Percentiles rank a stretch among this genome's conserved stretches.
These are phyloP conservation scores for Zangia roseola DNA, from an alignment of 768 basidiomycete species.

Conservation along the genomic window DNA sequence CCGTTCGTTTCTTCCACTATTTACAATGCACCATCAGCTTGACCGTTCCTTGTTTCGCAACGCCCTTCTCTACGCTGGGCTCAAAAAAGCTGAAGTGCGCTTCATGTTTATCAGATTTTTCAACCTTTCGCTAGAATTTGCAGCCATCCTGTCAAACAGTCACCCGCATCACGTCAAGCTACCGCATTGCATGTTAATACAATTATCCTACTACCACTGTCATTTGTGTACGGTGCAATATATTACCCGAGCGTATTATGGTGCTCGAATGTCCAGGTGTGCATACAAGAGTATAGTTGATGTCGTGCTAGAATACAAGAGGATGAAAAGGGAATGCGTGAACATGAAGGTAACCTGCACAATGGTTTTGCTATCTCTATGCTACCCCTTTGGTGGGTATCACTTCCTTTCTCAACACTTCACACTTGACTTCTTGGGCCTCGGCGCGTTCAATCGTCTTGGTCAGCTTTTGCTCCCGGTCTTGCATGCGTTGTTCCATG, in stretches of 20 bases:
- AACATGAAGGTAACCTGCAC: constrained; percentile 6
- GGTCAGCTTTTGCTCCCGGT: constrained; percentile 57
- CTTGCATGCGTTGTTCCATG: constrained; percentile 70
- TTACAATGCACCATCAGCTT: constrained; percentile 28
- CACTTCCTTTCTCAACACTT: constrained; percentile 45
- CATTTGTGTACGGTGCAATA: constrained; percentile 30
- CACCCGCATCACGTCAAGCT: constrained; percentile 27
- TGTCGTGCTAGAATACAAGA: constrained; percentile 23
- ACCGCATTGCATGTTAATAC: constrained; percentile 23
- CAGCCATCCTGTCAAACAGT: constrained; percentile 21
- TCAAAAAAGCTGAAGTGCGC: constrained; percentile 29
- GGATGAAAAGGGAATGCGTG: constrained; percentile 12
- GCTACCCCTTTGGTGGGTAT: constrained; percentile 20
- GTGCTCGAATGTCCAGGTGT: not conserved
- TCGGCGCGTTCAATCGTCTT: constrained; percentile 64
- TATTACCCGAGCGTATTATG: constrained; percentile 24
- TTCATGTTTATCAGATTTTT: constrained; percentile 25
- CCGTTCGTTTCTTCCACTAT: constrained; percentile 29
- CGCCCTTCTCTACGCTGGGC: constrained; percentile 18
- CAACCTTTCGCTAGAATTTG: constrained; percentile 26
- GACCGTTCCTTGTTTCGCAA: constrained; percentile 20
- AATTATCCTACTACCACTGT: constrained; percentile 28
- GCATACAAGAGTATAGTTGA: constrained; percentile 14
- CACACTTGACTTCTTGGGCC: constrained; percentile 53
- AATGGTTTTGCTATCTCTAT: constrained; percentile 1